A percentile compares a stretch with the other conserved stretches of the same genome.
These are phyloP conservation scores for Penicillium sp. DNA, from an alignment of 2,329 filamentous ascomycete genomes.

Conservation along the genomic window DNA sequence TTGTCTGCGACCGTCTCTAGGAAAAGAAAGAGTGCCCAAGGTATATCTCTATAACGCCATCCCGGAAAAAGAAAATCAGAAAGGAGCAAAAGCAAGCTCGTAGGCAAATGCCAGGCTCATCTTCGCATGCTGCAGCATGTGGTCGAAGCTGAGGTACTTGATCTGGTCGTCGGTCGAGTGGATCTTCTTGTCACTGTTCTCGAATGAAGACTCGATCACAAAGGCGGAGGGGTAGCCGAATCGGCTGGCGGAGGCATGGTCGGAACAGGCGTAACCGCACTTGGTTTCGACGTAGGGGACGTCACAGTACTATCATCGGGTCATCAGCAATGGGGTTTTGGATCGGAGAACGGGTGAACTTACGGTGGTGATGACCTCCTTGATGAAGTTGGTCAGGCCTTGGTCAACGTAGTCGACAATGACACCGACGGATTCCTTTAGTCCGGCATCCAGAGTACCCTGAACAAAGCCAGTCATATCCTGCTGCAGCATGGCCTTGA, in stretches of 20 bases:
- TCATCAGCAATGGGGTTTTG: not conserved
- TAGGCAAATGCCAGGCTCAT: conserved; percentile 81
- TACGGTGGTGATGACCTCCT: conserved; percentile 73
- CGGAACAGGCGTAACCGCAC: conserved; percentile 81
- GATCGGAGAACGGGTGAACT: conserved; percentile 15
- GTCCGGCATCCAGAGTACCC: conserved; percentile 76
- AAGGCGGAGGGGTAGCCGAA: conserved; percentile 65
- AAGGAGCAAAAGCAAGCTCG: conserved; percentile 76
- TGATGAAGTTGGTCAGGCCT: conserved; percentile 83
- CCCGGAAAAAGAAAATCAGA: conserved; percentile 33
- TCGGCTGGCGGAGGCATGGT: conserved; percentile 65
- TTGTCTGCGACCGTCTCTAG: not conserved
- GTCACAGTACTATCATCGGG: conserved; percentile 66
- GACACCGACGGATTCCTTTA: conserved; percentile 82
- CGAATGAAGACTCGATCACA: conserved; percentile 62
- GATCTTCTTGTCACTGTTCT: conserved; percentile 65
- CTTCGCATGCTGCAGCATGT: conserved; percentile 87
- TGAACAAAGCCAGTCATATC: conserved; percentile 94
- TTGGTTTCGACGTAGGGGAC: conserved; percentile 86
- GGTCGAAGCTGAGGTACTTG: conserved; percentile 73
- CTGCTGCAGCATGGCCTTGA: conserved; percentile 97
- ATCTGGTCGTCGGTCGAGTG: conserved; percentile 72
- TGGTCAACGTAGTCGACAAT: conserved; percentile 84
- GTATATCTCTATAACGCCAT: conserved; percentile 24
- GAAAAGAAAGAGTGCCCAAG: conserved; percentile 11